Base-by-base conservation (phyloP, 129 eudicot genomes). In the Calendula officinalis region DNA sequence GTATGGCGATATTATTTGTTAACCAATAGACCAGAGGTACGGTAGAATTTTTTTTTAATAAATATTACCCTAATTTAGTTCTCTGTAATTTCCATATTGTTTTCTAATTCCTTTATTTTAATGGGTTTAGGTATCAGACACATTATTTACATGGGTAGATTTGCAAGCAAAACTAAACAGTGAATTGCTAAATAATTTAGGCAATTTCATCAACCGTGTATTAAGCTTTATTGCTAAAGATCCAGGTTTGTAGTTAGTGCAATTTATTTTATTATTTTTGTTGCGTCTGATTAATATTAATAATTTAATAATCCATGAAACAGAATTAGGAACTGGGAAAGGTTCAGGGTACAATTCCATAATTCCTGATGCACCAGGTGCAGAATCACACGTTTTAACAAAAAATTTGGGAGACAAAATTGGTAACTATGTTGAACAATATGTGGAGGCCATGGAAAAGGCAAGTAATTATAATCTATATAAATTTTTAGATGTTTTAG, bases 1-100 rank as follows among this genome's bases (percentile, higher is more conserved):
- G 98, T 91, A 10, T 91, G 98, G 98, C 77, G 98, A 67, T 91
- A 91, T 70, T 91, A 91, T 66, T 49, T 91, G 73, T 70, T 87
- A 48, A 81, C 86, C 42, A 87, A 87, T 74, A 80, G 96, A 67
- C 98, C 98, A 39, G 95, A 91, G 94, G 97, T 86, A 56, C 87
- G 94, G 97, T 86, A 51, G 27, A 32, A 78, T 61, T 50, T 22
- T 78, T 61, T 42, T 10, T 13, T 57, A 47, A 30, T 67, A 68
- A 14, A 12, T 30, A 53, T 49, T 16, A 40, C n/a, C 56, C 47
- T 56, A 22, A 7, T 17, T 53, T 56, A 22, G 4, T 17, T 40
- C 4, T 48, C 43, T 5, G 68, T 49, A 8, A 16, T 41, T 59
- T 55, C 16, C 47, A 17, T 9, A 36, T 42, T 32, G 9, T 10